These are phyloP conservation scores for Sclerotinia trifoliorum DNA, from an alignment of 2,329 filamentous ascomycete species.

Conservation along the genomic window DNA sequence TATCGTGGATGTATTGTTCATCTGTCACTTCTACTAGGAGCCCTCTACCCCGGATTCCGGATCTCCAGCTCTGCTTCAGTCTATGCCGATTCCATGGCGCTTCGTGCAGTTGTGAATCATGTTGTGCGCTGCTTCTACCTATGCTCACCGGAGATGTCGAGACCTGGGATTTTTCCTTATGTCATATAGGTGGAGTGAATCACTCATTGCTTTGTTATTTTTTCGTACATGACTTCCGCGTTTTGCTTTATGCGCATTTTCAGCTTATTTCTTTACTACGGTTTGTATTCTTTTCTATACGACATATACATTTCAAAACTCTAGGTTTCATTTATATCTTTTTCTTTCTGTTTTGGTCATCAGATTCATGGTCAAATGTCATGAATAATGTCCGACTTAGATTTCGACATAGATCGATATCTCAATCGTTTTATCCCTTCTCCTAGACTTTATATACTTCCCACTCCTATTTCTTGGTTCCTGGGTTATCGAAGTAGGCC, in stretches of 20 bases:
- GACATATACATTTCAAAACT: background rate
- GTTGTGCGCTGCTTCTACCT: background rate
- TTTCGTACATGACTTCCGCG: background rate
- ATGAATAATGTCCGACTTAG: conserved; percentile 15
- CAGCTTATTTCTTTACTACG: background rate
- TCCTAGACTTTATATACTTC: conserved; percentile 63
- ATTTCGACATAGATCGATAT: conserved; percentile 73
- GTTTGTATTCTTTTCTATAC: background rate
- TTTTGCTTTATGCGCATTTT: background rate
- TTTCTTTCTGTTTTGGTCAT: background rate
- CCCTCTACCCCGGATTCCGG: conserved; percentile 11
- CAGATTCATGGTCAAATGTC: conserved; percentile 5
- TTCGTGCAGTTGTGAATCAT: conserved; percentile 1
- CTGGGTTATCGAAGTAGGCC: conserved; percentile 58
- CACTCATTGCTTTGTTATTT: background rate
- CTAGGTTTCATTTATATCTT: background rate
- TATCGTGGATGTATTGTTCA: conserved; percentile 4
- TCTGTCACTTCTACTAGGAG: background rate
- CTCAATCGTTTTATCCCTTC: conserved; percentile 69
- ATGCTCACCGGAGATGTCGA: conserved; percentile 14
- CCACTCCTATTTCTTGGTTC: conserved; percentile 64
- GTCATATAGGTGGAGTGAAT: conserved; percentile 5
- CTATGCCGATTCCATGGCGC: background rate
- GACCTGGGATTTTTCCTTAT: conserved; percentile 8
- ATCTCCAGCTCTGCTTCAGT: background rate